Evolutionary conservation across 345 rosid genomes (phyloP), one percentile per base, ranked within the genome.

Genomic region (Anastatica hierochuntica): DNA sequence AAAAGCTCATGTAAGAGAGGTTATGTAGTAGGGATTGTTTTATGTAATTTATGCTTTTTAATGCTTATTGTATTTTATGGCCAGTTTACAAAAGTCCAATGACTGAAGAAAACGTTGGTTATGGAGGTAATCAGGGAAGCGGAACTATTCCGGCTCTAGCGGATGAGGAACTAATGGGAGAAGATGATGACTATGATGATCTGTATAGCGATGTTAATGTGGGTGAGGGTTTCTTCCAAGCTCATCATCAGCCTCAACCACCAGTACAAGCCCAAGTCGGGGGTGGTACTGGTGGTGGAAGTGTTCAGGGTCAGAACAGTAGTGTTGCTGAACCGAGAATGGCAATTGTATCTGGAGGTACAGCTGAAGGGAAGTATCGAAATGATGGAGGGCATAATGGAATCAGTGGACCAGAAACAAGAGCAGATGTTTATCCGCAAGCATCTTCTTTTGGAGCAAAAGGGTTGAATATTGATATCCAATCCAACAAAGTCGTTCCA

Each of bases 101-200:
- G 89, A 76, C 68, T 64, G 81, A 75, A 20, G 83, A 82, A 47
- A 80, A 74, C 69, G 64, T 77, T 33, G 83, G 74, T 40, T 81
- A 69, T 63, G 88, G 79, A 58, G 79, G 77, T 48, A 68, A 53
- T 49, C 80, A 83, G 50, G 88, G 85, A 42, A 71, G 79, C 47
- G 95, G 85, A 54, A 77, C 95, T 26, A 86, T 86, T 43, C 85
- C 95, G 69, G 92, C 95, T 24, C 70, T 86, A 55, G 85, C 81
- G 3, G 95, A 86, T 67, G 95, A 77, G 63, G 95, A 83, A 51
- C 39, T 80, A 31, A 73, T 84, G 64, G 90, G 80, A 36, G 85
- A 79, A 63, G 95, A 85, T 62, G 95, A 85, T 60, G 95, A 85
- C 49, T 86, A 77, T 37, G 95, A 83, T 66, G 95, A 86, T 72